phyloP scores from a whole-genome alignment of 805 yeast species.

The Candida sithepensis region DNA sequence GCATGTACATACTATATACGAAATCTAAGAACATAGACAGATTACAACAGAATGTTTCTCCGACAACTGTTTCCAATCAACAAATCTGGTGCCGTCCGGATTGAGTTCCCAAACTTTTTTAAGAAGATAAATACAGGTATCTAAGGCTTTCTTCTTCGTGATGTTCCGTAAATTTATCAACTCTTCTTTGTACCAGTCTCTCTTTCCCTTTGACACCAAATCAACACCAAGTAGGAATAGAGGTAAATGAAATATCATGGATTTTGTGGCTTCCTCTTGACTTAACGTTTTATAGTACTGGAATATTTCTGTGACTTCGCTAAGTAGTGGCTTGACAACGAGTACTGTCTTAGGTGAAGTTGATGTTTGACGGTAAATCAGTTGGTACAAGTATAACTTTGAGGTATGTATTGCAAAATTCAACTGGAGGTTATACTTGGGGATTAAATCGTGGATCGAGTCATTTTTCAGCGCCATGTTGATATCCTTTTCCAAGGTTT shows the following conservation, averaged over 20 bases:
- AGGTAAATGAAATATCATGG: slow-evolving; percentile 7
- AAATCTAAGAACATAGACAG: slow-evolving; percentile 3
- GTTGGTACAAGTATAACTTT: slow-evolving; percentile 13
- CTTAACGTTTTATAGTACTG: background rate
- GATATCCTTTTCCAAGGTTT: slow-evolving; percentile 5
- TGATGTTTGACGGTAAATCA: slow-evolving; percentile 10
- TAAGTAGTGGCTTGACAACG: slow-evolving; percentile 6
- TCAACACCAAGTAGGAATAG: slow-evolving; percentile 14
- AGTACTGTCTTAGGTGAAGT: slow-evolving; percentile 15
- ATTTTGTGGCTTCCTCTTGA: background rate
- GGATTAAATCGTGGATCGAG: background rate
- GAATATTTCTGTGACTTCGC: background rate
- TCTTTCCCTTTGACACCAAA: slow-evolving; percentile 4
- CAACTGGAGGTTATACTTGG: slow-evolving; percentile 1
- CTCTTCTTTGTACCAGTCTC: slow-evolving; percentile 4
- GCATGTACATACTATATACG: background rate
- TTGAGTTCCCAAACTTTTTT: slow-evolving; percentile 11
- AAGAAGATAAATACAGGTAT: slow-evolving; percentile 5
- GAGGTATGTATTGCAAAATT: slow-evolving; percentile 11
- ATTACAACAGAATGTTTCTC: slow-evolving; percentile 1
- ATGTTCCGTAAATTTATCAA: slow-evolving; percentile 1
- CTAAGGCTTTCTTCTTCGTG: slow-evolving; percentile 4
- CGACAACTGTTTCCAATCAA: slow-evolving; percentile 12
- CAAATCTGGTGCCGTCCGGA: slow-evolving; percentile 6
- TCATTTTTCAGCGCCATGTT: background rate